Percentiles rank a stretch among this genome's conserved stretches.
These are phyloP conservation scores for Ascoidea tarda DNA, from an alignment of 805 yeast species.

Conservation along the genomic window DNA sequence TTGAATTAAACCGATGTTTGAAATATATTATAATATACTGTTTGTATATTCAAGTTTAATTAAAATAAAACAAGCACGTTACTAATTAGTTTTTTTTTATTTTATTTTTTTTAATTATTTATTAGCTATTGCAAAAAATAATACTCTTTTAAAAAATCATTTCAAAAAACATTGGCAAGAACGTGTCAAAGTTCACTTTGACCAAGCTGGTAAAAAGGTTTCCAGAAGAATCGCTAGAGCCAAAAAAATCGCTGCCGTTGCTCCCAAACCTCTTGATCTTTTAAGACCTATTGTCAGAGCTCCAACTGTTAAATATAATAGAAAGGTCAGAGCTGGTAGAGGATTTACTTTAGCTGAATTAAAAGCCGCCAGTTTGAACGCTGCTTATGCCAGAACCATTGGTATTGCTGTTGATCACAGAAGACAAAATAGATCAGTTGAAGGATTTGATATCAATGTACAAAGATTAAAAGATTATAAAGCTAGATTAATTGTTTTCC, in stretches of 20 bases:
- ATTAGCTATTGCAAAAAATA: conserved; percentile 94
- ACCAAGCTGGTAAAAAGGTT: conserved; percentile 99
- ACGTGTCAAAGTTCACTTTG: conserved; percentile 98
- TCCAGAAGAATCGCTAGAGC: conserved; percentile 94
- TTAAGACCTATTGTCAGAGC: conserved; percentile 98
- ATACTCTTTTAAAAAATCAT: conserved; percentile 98
- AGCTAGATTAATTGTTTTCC: conserved; percentile 91
- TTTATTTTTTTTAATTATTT: neutral
- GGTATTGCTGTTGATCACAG: conserved; percentile 99
- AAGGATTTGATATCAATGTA: conserved; percentile 89
- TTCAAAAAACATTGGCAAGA: conserved; percentile 99
- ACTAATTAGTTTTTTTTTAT: no score
- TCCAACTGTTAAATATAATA: conserved; percentile 98
- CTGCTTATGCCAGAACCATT: conserved; percentile 94
- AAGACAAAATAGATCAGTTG: conserved; percentile 96
- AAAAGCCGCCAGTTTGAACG: conserved; percentile 91
- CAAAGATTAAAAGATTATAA: conserved; percentile 94
- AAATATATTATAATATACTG: no score
- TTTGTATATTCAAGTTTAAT: no score
- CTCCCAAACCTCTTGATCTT: conserved; percentile 95
- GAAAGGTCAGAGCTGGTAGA: conserved; percentile 99
- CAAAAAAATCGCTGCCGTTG: conserved; percentile 83
- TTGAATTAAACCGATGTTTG: neutral
- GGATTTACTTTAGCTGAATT: conserved; percentile 97
- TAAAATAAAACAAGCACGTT: neutral